Percentiles rank a stretch among this genome's conserved stretches.
phyloP scores from a whole-genome alignment of 2,329 filamentous ascomycete genomes.

The Dothiorella sarmentorum region DNA sequence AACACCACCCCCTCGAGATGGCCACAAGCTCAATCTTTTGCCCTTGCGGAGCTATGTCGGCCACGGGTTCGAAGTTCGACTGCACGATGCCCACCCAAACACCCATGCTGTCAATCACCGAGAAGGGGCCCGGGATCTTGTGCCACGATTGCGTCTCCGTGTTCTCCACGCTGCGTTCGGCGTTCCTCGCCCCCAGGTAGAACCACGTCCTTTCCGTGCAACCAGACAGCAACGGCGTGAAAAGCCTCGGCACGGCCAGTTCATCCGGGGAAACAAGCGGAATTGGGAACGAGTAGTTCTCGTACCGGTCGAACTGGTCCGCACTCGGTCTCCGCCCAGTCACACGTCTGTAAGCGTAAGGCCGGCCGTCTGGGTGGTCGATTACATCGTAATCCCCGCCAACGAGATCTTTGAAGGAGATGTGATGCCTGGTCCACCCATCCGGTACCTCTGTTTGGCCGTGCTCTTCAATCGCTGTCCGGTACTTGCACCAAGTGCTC shows the following conservation, averaged over 20 bases:
- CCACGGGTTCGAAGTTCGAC: neutral
- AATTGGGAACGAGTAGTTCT: neutral
- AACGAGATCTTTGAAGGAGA: neutral
- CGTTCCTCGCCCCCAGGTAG: neutral
- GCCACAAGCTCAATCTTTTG: conserved; percentile 1
- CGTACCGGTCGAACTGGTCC: neutral
- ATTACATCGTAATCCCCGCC: conserved; percentile 1
- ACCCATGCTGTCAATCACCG: neutral
- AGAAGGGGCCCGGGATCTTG: neutral
- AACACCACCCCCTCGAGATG: conserved; percentile 5
- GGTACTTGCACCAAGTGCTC: conserved; percentile 12
- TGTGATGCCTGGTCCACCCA: neutral
- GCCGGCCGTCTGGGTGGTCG: conserved; percentile 1
- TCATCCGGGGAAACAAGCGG: neutral
- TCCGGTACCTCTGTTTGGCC: neutral
- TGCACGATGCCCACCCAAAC: neutral
- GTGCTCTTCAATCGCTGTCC: neutral
- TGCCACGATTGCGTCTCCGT: neutral
- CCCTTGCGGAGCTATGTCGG: neutral
- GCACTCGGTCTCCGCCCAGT: neutral
- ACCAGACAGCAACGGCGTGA: neutral
- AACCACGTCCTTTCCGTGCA: neutral
- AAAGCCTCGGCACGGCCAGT: neutral
- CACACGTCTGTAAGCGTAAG: neutral
- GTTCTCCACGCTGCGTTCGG: neutral